These are phyloP conservation scores for thale cress (Arabidopsis thaliana) DNA, from an alignment of 345 rosid genomes.

Conservation along the genomic window TAIR10.1 NC_003071.7:15563001-15563500, in stretches of 20 bases:
- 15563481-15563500: background rate
- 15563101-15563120: no score
- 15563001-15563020: no score
- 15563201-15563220: background rate
- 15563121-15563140: background rate
- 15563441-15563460: conserved; percentile 3
- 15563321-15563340: background rate
- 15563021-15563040: no score
- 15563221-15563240: background rate
- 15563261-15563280: background rate
- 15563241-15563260: background rate
- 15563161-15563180: background rate
- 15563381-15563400: background rate
- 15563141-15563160: background rate
- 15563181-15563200: background rate
- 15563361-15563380: background rate
- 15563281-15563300: background rate
- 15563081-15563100: no score
- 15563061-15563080: no score
- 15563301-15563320: background rate
- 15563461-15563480: background rate
- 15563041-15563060: no score
- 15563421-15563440: background rate
- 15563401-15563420: background rate
- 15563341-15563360: background rate